Evolutionary conservation across 257 asterid genomes (phyloP).

Genomic region (Solanum paucissectum): DNA sequence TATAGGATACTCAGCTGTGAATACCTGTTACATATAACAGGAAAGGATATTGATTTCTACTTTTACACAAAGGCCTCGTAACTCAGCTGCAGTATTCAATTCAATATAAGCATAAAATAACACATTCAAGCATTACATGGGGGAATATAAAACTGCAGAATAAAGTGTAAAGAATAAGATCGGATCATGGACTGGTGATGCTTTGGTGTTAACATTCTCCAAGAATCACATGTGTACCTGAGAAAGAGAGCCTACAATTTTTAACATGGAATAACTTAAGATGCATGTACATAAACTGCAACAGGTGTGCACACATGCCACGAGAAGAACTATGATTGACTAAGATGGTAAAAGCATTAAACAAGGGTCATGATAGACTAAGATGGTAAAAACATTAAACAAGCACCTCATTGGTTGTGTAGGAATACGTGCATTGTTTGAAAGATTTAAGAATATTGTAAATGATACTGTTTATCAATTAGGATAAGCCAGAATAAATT

Average conservation of each 20-base stretch:
- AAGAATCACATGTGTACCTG: background rate
- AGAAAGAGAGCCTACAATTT: background rate
- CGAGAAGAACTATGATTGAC: background rate
- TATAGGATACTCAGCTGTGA: constrained; percentile 85
- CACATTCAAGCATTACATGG: background rate
- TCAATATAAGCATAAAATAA: background rate
- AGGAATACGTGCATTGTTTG: background rate
- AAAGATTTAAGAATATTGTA: background rate
- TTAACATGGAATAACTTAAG: background rate
- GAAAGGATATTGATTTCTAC: background rate
- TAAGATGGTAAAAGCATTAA: background rate
- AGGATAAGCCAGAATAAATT: background rate
- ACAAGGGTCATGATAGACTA: background rate
- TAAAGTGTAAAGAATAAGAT: background rate
- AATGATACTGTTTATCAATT: background rate
- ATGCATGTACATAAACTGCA: background rate
- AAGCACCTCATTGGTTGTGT: background rate
- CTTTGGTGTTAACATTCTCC: background rate
- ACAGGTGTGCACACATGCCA: background rate
- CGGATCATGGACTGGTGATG: background rate
- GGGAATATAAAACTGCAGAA: background rate
- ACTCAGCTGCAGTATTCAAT: background rate
- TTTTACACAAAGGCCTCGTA: background rate
- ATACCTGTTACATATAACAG: constrained; percentile 42
- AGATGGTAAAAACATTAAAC: background rate